phyloP scores from a whole-genome alignment of 257 asterid species.

The Ilex asprella region DNA sequence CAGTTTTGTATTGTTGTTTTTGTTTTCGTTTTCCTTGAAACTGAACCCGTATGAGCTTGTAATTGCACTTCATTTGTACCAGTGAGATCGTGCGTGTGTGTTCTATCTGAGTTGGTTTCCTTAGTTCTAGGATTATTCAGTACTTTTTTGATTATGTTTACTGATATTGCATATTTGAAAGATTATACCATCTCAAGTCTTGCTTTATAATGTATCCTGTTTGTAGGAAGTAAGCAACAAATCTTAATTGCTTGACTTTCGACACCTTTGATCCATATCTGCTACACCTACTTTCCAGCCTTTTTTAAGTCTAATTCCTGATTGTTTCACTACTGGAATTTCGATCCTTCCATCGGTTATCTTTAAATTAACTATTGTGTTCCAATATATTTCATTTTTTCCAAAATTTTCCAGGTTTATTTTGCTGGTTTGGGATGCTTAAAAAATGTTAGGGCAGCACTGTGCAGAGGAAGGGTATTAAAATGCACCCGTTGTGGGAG shows the following conservation, averaged over 20 bases:
- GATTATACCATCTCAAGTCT: slow-evolving; percentile 26
- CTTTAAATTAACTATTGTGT: slow-evolving; percentile 5
- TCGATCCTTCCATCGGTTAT: slow-evolving; percentile 6
- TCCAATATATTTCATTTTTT: slow-evolving; percentile 5
- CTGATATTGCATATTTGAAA: slow-evolving; percentile 25
- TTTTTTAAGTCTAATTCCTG: neutral
- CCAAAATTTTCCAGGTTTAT: slow-evolving; percentile 59
- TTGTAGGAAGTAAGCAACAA: slow-evolving; percentile 31
- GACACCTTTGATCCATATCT: slow-evolving; percentile 9
- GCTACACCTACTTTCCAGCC: slow-evolving; percentile 9
- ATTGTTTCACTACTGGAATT: slow-evolving; percentile 6
- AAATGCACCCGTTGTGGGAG: slow-evolving; percentile 95
- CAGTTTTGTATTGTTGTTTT: no score
- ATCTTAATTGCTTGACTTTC: slow-evolving; percentile 19
- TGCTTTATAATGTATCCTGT: slow-evolving; percentile 33
- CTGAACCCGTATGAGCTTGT: neutral
- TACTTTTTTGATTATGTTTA: slow-evolving; percentile 10
- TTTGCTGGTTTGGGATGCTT: slow-evolving; percentile 98
- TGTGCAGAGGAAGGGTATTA: slow-evolving; percentile 85
- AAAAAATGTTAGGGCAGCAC: slow-evolving; percentile 97
- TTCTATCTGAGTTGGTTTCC: neutral
- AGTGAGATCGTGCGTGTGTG: neutral
- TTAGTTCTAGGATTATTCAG: slow-evolving; percentile 1
- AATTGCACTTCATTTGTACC: neutral
- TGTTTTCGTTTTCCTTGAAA: neutral